phyloP scores from a whole-genome alignment of 345 rosid genomes.

The Dipteronia dyeriana region DNA sequence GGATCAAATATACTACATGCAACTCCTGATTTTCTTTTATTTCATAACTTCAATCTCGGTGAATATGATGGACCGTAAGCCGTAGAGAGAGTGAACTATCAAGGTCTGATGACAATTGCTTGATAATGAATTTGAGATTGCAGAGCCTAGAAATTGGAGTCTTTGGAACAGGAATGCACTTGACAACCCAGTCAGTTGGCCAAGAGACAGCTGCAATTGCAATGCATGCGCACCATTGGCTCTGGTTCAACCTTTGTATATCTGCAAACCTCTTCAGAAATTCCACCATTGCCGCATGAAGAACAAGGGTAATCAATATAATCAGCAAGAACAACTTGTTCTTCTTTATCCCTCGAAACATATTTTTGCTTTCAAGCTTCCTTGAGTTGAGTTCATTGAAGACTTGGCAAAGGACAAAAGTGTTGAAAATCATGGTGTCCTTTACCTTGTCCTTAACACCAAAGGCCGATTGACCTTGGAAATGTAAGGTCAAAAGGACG shows the following conservation, averaged over 20 bases:
- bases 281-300: conserved; percentile 36
- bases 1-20: no score
- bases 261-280: conserved; percentile 34
- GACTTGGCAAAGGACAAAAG: conserved; percentile 44
- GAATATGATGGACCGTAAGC: no score
- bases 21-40: no score
- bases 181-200: conserved; percentile 33
- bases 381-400: conserved; percentile 49
- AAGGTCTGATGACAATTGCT: no score
- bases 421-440: conserved; percentile 42
- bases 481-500: conserved; percentile 38
- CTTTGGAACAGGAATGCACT: conserved; percentile 27
- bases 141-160: background rate
- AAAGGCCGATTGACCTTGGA: conserved; percentile 37
- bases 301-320: conserved; percentile 24
- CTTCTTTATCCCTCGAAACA: conserved; percentile 37
- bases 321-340: conserved; percentile 40
- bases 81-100: no score
- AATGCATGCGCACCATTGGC: conserved; percentile 31
- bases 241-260: conserved; percentile 31
- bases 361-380: conserved; percentile 41
- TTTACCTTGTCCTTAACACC: conserved; percentile 30
- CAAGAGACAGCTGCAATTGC: conserved; percentile 34
- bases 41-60: no score
- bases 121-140: background rate